Evolutionary conservation across 129 eudicot genomes (phyloP).

Genomic region (Gnaphalium uliginosum): DNA sequence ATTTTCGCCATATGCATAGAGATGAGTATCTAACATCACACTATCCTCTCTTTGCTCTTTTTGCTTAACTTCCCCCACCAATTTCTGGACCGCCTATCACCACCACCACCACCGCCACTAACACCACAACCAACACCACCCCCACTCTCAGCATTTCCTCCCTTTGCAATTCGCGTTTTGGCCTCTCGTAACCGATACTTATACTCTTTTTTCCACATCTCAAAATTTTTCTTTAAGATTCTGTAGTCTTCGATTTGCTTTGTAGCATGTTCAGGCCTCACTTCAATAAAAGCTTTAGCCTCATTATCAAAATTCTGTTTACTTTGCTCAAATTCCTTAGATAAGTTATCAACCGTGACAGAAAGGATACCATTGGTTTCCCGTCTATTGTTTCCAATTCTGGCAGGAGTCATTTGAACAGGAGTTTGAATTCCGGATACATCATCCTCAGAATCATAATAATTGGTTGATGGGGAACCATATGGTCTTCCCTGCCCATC

Average conservation of each 20-base stretch:
- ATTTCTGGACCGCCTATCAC: slow-evolving; percentile 30
- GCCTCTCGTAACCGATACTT: slow-evolving; percentile 59
- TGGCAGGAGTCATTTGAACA: slow-evolving; percentile 42
- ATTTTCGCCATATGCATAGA: neutral
- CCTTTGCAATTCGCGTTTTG: slow-evolving; percentile 37
- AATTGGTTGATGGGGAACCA: slow-evolving; percentile 26
- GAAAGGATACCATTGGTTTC: slow-evolving; percentile 36
- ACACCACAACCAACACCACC: slow-evolving; percentile 20
- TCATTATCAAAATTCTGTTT: slow-evolving; percentile 64
- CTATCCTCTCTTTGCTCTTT: slow-evolving; percentile 37
- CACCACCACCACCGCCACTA: slow-evolving; percentile 18
- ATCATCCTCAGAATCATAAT: slow-evolving; percentile 54
- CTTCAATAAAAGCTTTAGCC: slow-evolving; percentile 47
- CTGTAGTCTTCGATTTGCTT: slow-evolving; percentile 58
- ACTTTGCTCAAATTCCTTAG: slow-evolving; percentile 61
- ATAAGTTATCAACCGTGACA: slow-evolving; percentile 38
- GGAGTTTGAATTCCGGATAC: slow-evolving; percentile 56
- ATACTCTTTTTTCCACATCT: slow-evolving; percentile 74
- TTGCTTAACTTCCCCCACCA: slow-evolving; percentile 47
- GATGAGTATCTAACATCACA: slow-evolving; percentile 19
- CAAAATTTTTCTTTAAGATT: slow-evolving; percentile 51
- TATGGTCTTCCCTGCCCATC: slow-evolving; percentile 28
- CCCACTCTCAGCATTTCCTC: slow-evolving; percentile 31
- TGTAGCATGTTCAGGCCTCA: slow-evolving; percentile 34
- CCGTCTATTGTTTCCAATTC: slow-evolving; percentile 24